Evolutionary conservation across 2,329 filamentous ascomycete species (phyloP).

Genomic region (Aspergillus nomiae): DNA sequence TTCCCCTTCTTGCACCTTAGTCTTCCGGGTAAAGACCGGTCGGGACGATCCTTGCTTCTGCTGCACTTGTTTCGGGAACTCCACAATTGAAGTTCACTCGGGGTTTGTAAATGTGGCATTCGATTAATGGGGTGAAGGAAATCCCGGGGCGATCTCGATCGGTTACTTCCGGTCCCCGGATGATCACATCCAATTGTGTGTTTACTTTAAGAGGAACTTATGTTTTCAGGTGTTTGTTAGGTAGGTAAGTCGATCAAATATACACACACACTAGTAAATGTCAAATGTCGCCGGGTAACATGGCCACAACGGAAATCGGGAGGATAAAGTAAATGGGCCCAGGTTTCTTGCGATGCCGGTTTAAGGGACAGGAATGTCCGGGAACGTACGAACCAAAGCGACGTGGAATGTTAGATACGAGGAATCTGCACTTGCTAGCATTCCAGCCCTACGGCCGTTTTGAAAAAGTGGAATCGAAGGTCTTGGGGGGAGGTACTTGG

Average conservation of each 20-base stretch:
- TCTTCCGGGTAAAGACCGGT: background rate
- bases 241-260: background rate
- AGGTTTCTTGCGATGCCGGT: background rate
- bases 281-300: background rate
- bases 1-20: background rate
- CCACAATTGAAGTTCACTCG: background rate
- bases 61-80: background rate
- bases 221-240: background rate
- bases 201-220: background rate
- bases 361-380: background rate
- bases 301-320: background rate
- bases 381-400: background rate
- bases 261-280: background rate
- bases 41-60: slow-evolving; percentile 1
- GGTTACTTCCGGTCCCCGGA: background rate
- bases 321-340: background rate
- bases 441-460: background rate
- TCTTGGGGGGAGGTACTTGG: background rate
- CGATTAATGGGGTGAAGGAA: background rate
- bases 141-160: background rate
- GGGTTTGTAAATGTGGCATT: background rate
- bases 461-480: background rate
- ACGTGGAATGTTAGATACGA: background rate
- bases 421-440: background rate
- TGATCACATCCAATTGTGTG: background rate